phyloP scores from a whole-genome alignment of 1,284 basidiomycete species.

The Pulveroboletus sp. region DNA sequence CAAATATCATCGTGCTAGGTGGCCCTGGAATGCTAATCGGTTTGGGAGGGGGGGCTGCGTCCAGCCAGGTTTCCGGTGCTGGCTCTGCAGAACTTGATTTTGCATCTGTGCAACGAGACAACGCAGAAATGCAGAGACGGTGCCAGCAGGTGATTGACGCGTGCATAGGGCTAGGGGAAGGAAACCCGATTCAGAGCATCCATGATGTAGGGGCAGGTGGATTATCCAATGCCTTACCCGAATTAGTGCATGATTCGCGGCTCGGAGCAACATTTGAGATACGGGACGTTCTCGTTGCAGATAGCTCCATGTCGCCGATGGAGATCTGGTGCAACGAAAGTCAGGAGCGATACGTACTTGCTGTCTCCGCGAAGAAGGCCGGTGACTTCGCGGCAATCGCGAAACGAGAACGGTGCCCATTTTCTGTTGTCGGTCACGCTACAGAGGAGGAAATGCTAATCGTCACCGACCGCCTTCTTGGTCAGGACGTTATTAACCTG shows the following conservation, averaged over 20 bases:
- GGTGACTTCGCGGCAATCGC: slow-evolving; percentile 77
- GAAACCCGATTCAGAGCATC: slow-evolving; percentile 91
- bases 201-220: slow-evolving; percentile 99
- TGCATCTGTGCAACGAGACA: slow-evolving; percentile 95
- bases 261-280: slow-evolving; percentile 96
- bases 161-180: slow-evolving; percentile 68
- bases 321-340: slow-evolving; percentile 99
- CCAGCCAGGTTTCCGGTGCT: slow-evolving; percentile 87
- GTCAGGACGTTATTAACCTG: slow-evolving; percentile 81
- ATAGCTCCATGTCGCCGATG: slow-evolving; percentile 96
- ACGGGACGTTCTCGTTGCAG: slow-evolving; percentile 89
- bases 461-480: slow-evolving; percentile 86
- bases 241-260: slow-evolving; percentile 93
- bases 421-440: slow-evolving; percentile 87
- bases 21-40: slow-evolving; percentile 98
- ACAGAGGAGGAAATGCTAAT: slow-evolving; percentile 82
- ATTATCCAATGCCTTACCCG: slow-evolving; percentile 94
- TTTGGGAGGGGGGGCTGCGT: slow-evolving; percentile 94
- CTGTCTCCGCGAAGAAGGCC: slow-evolving; percentile 65
- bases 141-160: slow-evolving; percentile 98
- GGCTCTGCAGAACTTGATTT: slow-evolving; percentile 94
- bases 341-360: slow-evolving; percentile 97
- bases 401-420: slow-evolving; percentile 89
- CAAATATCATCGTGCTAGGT: slow-evolving; percentile 92
- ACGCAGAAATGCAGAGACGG: slow-evolving; percentile 97